These are phyloP conservation scores for Pseudocercospora eumusae DNA, from an alignment of 2,329 filamentous ascomycete species.

Conservation along the genomic window DNA sequence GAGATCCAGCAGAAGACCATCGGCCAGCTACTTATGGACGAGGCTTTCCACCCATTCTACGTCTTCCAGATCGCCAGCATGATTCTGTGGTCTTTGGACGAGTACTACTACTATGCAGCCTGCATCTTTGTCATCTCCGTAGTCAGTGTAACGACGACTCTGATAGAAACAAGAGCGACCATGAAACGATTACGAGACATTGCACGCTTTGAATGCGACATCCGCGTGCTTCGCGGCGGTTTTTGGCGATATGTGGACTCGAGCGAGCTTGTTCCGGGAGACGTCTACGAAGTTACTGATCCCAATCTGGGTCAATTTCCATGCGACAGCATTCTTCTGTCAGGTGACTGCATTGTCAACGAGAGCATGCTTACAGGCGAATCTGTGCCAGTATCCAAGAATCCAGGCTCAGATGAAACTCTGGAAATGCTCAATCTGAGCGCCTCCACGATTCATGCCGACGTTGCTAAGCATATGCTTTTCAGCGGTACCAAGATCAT, in stretches of 20 bases:
- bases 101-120: conserved; percentile 96
- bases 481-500: conserved; percentile 97
- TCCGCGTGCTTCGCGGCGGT: conserved; percentile 87
- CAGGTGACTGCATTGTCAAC: conserved; percentile 96
- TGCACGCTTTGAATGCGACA: conserved; percentile 91
- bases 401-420: conserved; percentile 77
- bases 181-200: conserved; percentile 90
- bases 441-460: conserved; percentile 78
- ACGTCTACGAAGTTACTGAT: conserved; percentile 96
- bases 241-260: conserved; percentile 93
- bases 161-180: conserved; percentile 88
- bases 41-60: conserved; percentile 97
- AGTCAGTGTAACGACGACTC: conserved; percentile 83
- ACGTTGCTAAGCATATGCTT: conserved; percentile 83
- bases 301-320: conserved; percentile 85
- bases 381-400: conserved; percentile 94
- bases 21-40: conserved; percentile 81
- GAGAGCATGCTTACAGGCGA: conserved; percentile 98
- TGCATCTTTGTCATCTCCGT: conserved; percentile 95
- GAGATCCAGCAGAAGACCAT: conserved; percentile 89
- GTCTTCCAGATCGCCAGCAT: conserved; percentile 96
- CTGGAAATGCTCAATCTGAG: conserved; percentile 74
- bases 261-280: conserved; percentile 86
- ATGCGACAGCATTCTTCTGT: conserved; percentile 85
- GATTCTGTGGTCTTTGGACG: conserved; percentile 88